Evolutionary conservation across 2,329 filamentous ascomycete species (phyloP), one percentile per base, ranked within the genome.

Genomic region (Aspergillus novofumigatus): DNA sequence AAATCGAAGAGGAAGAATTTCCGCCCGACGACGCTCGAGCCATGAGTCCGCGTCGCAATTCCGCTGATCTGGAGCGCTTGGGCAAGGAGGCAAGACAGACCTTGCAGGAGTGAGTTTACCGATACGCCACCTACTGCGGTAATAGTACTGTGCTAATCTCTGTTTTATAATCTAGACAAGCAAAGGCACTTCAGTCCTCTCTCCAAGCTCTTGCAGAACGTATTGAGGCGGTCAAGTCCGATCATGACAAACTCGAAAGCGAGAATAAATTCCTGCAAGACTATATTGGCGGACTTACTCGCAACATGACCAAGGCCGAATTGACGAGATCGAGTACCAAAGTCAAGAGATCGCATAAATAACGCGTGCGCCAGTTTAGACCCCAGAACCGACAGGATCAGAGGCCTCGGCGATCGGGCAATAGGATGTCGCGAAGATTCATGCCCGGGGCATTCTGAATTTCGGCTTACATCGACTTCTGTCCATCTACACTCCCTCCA

Each of bases 211-310:
- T 97, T 47, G 91, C 96, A 64, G 91, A 96, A 75, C 89, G 92
- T 52, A 95, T 97, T 72, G 94, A 99, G 71, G 90, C 91, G 29
- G 92, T 97, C 62, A 91, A 92, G 74, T 88, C 90, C 66, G 93
- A 97, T 71, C 92, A 99, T 71, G 91, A 97, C 77, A 97, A 96
- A 76, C 86, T 99, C 54, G 92, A 97, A 75, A 94, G 84, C 74
- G 92, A 97, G 74, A 99, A 99, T 81, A 93, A 92, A 69, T 97
- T 97, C 70, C 78, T 99, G 50, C 93, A 97, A 75, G 96, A 96
- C 74, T 97, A 97, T 73, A 97, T 97, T 68, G 93, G 93, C 63
- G 93, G 96, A 70, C 82, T 97, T 55, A 97, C 96, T 85, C 90
- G 91, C 67, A 86, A 84, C 54, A 79, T 81, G 78, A 76, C 77